Evolutionary conservation across 2,329 filamentous ascomycete species (phyloP).

Genomic region (Nemania diffusa): DNA sequence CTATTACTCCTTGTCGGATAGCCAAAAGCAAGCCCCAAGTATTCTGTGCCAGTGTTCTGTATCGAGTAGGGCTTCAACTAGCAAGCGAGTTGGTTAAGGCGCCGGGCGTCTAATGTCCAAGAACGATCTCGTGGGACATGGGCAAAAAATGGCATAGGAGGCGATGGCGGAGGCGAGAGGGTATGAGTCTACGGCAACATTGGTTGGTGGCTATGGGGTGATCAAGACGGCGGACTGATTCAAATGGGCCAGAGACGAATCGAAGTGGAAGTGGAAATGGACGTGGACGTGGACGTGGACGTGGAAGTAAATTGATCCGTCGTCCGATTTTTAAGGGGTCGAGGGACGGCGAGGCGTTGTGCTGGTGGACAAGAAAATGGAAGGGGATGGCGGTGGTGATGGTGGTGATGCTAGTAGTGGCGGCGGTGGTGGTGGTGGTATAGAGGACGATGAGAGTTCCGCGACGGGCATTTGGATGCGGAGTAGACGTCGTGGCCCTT

Average conservation of each 20-base stretch:
- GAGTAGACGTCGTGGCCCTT: background rate
- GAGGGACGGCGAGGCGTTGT: slow-evolving; percentile 1
- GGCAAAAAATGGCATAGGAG: slow-evolving; percentile 39
- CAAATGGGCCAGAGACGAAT: slow-evolving; percentile 19
- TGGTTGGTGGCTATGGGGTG: slow-evolving; percentile 14
- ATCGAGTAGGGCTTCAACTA: slow-evolving; percentile 4
- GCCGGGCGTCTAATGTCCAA: slow-evolving; percentile 6
- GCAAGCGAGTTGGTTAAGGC: slow-evolving; percentile 7
- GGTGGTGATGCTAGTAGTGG: too few species aligned
- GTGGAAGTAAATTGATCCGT: too few species aligned
- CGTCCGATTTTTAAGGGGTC: background rate
- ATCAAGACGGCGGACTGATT: background rate
- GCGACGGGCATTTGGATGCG: background rate
- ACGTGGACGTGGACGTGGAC: too few species aligned
- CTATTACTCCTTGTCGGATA: slow-evolving; percentile 26
- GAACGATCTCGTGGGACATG: slow-evolving; percentile 13
- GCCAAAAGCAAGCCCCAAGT: slow-evolving; percentile 25
- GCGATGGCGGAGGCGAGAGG: slow-evolving; percentile 8
- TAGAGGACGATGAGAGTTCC: too few species aligned
- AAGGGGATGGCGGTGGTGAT: background rate
- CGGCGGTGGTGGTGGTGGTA: too few species aligned
- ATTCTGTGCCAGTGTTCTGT: too few species aligned
- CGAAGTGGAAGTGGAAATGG: slow-evolving; percentile 8
- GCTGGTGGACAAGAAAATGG: slow-evolving; percentile 3
- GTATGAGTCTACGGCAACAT: slow-evolving; percentile 37